phyloP scores from a whole-genome alignment of 306 rosid species.

The Sindora glabra region DNA sequence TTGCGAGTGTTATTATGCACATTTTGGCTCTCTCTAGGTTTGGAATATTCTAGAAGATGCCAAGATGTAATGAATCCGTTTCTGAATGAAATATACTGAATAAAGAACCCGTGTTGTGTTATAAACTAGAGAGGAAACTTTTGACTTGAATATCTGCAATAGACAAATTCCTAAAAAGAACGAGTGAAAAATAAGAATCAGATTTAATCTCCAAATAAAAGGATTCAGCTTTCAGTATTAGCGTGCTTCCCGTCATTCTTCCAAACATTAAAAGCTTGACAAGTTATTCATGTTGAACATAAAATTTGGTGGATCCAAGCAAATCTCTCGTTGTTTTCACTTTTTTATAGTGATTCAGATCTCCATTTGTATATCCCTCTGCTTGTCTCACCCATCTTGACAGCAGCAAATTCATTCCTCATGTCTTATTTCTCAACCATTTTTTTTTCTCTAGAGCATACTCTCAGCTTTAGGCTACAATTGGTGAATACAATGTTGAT shows the following conservation, averaged over 20 bases:
- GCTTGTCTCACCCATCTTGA: not conserved
- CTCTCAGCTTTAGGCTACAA: not conserved
- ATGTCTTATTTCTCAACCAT: not conserved
- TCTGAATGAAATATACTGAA: not conserved
- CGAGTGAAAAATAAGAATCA: too few relatives aligned
- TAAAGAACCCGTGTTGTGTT: not conserved
- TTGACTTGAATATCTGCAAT: too few relatives aligned
- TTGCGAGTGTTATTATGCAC: too few relatives aligned
- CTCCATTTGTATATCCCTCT: not conserved
- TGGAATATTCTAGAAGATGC: not conserved
- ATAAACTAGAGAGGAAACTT: not conserved
- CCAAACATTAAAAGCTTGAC: not conserved
- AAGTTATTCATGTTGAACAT: not conserved
- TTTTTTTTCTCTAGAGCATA: not conserved
- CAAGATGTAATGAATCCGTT: not conserved
- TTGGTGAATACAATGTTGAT: not conserved
- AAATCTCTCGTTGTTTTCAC: not conserved
- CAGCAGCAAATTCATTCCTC: too few relatives aligned
- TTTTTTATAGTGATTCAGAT: not conserved
- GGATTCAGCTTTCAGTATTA: too few relatives aligned
- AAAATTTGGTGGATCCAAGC: not conserved
- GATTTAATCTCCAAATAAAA: too few relatives aligned
- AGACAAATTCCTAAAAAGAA: too few relatives aligned
- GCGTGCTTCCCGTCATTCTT: too few relatives aligned
- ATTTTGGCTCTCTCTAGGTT: too few relatives aligned